Base-by-base conservation (phyloP, 2,329 filamentous ascomycete genomes). In the Intubia oerlemansii region DNA sequence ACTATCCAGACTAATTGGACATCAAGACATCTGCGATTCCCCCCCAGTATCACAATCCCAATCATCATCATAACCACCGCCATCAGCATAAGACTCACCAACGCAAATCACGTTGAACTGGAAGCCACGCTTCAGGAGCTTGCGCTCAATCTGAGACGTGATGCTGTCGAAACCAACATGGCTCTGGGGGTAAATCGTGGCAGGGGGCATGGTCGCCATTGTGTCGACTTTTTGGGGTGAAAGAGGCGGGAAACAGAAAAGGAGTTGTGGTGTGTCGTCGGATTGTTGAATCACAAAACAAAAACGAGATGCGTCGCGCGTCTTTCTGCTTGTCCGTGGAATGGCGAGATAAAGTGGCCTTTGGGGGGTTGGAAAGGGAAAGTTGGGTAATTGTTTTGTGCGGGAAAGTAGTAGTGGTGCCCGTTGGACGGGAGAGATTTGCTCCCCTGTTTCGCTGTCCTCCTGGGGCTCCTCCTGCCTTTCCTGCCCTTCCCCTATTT, bases 111-210 rank as follows among this genome's bases (percentile, higher is more conserved):
- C 34, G 33, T 98, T 98, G 72, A 98, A 98, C 59, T 98, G 88
- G 59, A 98, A 98, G 46, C 88, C 88, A 59, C 88, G 82, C 70
- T 98, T 98, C 61, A 98, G 57, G 51, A 95, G 76, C 76, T 98
- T 98, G 62, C 80, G 78, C 74, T 98, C 88, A 46, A 98, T 98
- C 66, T 98, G 88, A 43, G 76, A 82, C 45, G 88, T 98, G 66
- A 98, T 98, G 64, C 82, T 93, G 65, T 98, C 88, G 64, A 98
- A 98, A 70, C 88, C 88, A 55, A 98, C 88, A 66, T 95, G 88
- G 75, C 76, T 91, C 54, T 88, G 75, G 49, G 88, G 88, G 57
- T 80, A 88, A 52, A 76, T 69, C 47, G 70, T 70, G 46, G 68
- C 59, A 48, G 71, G 50, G 46, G 74, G 69, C 67, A 77, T 74